These are phyloP conservation scores for Sporormia fimetaria DNA, from an alignment of 495 filamentous ascomycete genomes.

Conservation along the genomic window DNA sequence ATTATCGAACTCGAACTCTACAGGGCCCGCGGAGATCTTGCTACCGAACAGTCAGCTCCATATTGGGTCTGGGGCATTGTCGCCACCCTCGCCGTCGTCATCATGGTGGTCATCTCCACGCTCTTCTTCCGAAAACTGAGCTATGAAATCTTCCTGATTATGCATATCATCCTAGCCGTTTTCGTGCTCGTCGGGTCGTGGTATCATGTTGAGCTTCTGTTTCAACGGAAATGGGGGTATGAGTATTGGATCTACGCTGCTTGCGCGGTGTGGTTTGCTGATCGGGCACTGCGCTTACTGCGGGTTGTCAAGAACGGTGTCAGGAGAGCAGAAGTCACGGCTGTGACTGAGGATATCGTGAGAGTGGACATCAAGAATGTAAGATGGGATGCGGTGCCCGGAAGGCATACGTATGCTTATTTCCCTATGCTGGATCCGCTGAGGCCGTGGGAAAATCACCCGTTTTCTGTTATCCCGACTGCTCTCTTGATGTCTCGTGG, in stretches of 20 bases:
- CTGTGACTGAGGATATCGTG: conserved; percentile 26
- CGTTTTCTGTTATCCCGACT: conserved; percentile 36
- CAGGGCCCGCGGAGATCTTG: conserved; percentile 22
- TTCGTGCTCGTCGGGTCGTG: conserved; percentile 35
- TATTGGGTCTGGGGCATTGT: conserved; percentile 39
- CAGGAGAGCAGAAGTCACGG: conserved; percentile 27
- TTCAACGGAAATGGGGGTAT: conserved; percentile 31
- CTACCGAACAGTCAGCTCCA: conserved; percentile 4
- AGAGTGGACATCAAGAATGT: conserved; percentile 32
- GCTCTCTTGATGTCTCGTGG: conserved; percentile 14
- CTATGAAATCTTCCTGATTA: conserved; percentile 38
- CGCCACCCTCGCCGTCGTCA: conserved; percentile 27
- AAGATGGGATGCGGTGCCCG: conserved; percentile 28
- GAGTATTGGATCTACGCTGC: conserved; percentile 38
- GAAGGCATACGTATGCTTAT: conserved; percentile 33
- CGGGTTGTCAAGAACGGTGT: conserved; percentile 30
- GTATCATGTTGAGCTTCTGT: conserved; percentile 32
- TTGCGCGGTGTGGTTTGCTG: conserved; percentile 38
- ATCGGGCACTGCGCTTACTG: conserved; percentile 32
- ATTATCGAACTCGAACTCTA: conserved; percentile 27
- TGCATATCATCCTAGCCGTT: conserved; percentile 34
- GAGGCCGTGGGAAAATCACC: conserved; percentile 41
- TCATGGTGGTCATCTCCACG: conserved; percentile 17
- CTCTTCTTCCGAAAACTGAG: conserved; percentile 27
- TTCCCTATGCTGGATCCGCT: conserved; percentile 35